These are phyloP conservation scores for Pseudoturritis turrita DNA, from an alignment of 345 rosid genomes.

Conservation along the genomic window DNA sequence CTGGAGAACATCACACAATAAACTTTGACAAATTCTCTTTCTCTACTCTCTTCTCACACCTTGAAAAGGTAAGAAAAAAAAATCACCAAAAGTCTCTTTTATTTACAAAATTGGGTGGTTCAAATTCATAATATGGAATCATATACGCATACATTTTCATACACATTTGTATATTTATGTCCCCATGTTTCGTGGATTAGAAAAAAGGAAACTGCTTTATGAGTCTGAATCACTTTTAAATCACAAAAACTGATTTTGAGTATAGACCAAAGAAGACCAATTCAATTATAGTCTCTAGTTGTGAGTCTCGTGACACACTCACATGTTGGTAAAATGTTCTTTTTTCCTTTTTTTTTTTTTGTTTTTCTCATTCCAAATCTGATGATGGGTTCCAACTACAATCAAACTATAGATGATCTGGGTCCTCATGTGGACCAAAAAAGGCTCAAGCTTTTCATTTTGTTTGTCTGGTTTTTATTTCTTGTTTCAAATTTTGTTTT, in stretches of 20 bases:
- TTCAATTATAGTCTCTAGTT: neutral
- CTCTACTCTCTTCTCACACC: constrained; percentile 22
- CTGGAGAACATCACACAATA: constrained; percentile 13
- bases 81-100: neutral
- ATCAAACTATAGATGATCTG: constrained; percentile 2
- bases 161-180: neutral
- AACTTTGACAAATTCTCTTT: constrained; percentile 19
- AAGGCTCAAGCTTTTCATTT: neutral
- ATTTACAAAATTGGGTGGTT: neutral
- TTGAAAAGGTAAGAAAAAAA: constrained; percentile 22
- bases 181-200: neutral
- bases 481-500: constrained; percentile 7
- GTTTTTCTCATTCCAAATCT: constrained; percentile 9
- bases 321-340: constrained; percentile 14
- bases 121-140: neutral
- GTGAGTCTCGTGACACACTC: constrained; percentile 27
- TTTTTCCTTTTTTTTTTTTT: neutral
- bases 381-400: constrained; percentile 22
- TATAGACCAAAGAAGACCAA: neutral
- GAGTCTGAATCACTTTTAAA: neutral
- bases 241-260: neutral
- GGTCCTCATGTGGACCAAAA: constrained; percentile 23
- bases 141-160: neutral
- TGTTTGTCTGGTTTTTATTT: neutral
- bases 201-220: too few relatives aligned